phyloP scores from a whole-genome alignment of 2,329 filamentous ascomycete genomes.

The Alternaria sp. region DNA sequence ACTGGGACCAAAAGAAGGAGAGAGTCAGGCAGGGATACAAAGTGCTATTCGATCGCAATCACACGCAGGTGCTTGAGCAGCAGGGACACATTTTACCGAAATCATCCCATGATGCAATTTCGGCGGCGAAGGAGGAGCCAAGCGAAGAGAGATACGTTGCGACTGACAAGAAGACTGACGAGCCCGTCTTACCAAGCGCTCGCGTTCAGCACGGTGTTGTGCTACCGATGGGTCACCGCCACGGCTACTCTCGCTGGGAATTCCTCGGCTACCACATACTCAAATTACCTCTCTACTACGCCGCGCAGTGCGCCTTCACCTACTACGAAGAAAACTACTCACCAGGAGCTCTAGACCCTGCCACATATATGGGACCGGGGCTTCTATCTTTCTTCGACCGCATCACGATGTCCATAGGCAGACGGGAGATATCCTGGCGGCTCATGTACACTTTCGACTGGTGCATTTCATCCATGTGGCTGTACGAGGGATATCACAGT shows the following conservation, averaged over 20 bases:
- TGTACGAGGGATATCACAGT: slow-evolving; percentile 21
- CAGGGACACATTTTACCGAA: neutral
- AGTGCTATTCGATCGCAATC: slow-evolving; percentile 16
- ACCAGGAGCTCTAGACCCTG: neutral
- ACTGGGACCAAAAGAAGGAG: slow-evolving; percentile 1
- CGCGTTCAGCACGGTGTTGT: neutral
- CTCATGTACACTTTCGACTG: slow-evolving; percentile 10
- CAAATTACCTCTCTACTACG: neutral
- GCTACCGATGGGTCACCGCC: neutral
- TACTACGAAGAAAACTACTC: neutral
- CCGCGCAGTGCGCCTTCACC: neutral
- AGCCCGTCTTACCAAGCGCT: neutral
- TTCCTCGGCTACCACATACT: slow-evolving; percentile 2
- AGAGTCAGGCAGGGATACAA: slow-evolving; percentile 12
- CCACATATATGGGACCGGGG: neutral
- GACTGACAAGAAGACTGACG: slow-evolving; percentile 8
- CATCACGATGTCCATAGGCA: slow-evolving; percentile 5
- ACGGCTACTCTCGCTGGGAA: slow-evolving; percentile 4
- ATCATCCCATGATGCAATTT: neutral
- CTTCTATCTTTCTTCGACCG: slow-evolving; percentile 7
- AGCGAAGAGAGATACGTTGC: neutral
- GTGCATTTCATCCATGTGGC: slow-evolving; percentile 17
- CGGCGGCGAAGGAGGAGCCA: neutral
- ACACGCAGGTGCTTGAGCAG: neutral
- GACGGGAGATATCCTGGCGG: slow-evolving; percentile 2